phyloP scores from a whole-genome alignment of 805 yeast genomes.

The Isabelozyma pseudorhagii region DNA sequence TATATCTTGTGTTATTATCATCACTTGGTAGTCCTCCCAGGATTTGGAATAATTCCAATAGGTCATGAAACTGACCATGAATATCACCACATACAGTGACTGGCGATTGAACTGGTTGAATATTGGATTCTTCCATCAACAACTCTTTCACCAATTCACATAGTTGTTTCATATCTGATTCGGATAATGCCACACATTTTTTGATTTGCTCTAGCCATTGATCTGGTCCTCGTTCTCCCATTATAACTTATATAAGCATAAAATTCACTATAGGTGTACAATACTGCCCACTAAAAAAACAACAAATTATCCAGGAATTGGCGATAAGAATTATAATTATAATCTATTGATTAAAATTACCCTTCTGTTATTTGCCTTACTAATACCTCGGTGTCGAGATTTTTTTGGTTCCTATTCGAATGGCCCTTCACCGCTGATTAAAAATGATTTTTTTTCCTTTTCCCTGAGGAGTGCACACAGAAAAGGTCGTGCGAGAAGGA shows the following conservation, averaged over 20 bases:
- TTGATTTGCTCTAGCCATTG: slow-evolving; percentile 81
- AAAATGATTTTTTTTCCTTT: no score
- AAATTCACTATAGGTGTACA: not conserved
- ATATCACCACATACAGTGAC: slow-evolving; percentile 97
- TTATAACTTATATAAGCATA: not conserved
- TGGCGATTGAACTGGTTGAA: slow-evolving; percentile 92
- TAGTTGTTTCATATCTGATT: slow-evolving; percentile 71
- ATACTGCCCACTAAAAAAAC: no score
- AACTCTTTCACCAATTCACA: slow-evolving; percentile 93
- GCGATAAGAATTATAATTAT: not conserved
- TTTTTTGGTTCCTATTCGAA: no score
- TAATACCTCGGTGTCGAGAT: no score
- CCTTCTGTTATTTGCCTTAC: no score
- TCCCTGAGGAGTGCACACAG: no score
- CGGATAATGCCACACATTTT: slow-evolving; percentile 77
- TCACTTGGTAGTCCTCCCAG: slow-evolving; percentile 76
- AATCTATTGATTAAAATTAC: no score
- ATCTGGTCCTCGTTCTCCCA: slow-evolving; percentile 78
- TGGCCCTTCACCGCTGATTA: no score
- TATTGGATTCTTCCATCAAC: slow-evolving; percentile 86
- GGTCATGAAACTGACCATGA: slow-evolving; percentile 94
- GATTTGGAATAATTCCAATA: slow-evolving; percentile 87
- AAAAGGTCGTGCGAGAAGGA: no score
- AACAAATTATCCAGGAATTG: not conserved
- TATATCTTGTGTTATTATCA: slow-evolving; percentile 59